phyloP scores from a whole-genome alignment of 2,329 filamentous ascomycete species.

The Nigrospora osmanthi region DNA sequence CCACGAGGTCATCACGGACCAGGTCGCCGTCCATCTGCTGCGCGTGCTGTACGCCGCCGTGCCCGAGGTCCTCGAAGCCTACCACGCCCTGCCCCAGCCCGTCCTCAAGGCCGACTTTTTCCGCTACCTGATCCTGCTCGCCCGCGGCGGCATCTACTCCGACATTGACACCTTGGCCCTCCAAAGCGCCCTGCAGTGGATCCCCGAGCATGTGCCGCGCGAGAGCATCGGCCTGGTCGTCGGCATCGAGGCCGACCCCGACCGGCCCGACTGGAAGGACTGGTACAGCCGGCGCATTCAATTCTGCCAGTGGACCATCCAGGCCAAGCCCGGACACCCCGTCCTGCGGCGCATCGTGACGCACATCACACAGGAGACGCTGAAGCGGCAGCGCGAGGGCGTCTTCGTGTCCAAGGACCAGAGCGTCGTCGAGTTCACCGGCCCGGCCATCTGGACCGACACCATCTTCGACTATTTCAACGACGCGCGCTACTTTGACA shows the following conservation, averaged over 20 bases:
- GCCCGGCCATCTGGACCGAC: constrained; percentile 92
- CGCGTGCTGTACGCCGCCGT: constrained; percentile 78
- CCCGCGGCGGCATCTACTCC: constrained; percentile 63
- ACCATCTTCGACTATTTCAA: constrained; percentile 90
- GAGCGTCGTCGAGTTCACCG: constrained; percentile 87
- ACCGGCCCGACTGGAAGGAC: constrained; percentile 82
- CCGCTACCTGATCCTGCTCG: constrained; percentile 61
- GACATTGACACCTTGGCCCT: constrained; percentile 89
- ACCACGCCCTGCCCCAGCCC: constrained; percentile 62
- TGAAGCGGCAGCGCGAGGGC: constrained; percentile 60
- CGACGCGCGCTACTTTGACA: constrained; percentile 80
- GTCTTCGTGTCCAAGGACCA: constrained; percentile 48
- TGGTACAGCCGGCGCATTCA: constrained; percentile 97
- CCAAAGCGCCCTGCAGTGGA: constrained; percentile 78
- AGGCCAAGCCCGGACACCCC: constrained; percentile 89
- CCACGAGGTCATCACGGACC: constrained; percentile 94
- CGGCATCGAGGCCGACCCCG: constrained; percentile 93
- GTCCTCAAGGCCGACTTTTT: constrained; percentile 77
- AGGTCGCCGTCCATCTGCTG: constrained; percentile 73
- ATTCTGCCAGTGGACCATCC: constrained; percentile 99
- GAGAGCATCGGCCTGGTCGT: constrained; percentile 78
- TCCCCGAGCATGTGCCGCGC: constrained; percentile 69
- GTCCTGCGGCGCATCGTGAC: constrained; percentile 81
- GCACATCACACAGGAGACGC: constrained; percentile 75
- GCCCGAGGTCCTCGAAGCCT: constrained; percentile 72